These are phyloP conservation scores for Chimonanthus praecox DNA, from an alignment of 164 flowering plant species.

Conservation along the genomic window DNA sequence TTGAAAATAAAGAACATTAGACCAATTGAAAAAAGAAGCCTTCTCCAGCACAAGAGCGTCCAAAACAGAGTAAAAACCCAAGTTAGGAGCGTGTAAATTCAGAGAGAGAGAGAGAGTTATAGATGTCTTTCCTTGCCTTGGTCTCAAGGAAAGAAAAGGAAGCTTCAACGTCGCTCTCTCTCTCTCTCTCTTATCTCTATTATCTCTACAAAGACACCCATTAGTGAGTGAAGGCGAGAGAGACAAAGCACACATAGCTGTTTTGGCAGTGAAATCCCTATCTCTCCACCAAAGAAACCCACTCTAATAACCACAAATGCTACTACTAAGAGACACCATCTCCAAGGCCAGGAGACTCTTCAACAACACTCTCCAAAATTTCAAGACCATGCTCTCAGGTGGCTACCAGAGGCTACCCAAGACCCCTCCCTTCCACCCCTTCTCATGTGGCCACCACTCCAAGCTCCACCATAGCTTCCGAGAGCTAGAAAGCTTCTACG, in stretches of 20 bases:
- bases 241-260: neutral
- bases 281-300: neutral
- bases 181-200: neutral
- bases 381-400: constrained; percentile 44
- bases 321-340: constrained; percentile 46
- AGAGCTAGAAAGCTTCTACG: constrained; percentile 30
- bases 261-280: neutral
- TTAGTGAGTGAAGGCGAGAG: neutral
- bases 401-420: constrained; percentile 48
- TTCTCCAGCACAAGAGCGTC: neutral
- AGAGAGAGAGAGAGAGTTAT: neutral
- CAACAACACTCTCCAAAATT: constrained; percentile 30
- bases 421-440: constrained; percentile 31
- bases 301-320: constrained; percentile 17
- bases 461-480: constrained; percentile 18
- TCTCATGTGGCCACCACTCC: constrained; percentile 21
- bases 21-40: neutral
- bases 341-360: constrained; percentile 52
- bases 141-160: constrained; percentile 6
- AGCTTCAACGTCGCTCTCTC: constrained; percentile 16
- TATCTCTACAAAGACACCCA: constrained; percentile 1
- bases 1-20: neutral
- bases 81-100: neutral
- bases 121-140: constrained; percentile 5
- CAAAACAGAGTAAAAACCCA: neutral